These are phyloP conservation scores for Plectosphaerella plurivora DNA, from an alignment of 2,329 filamentous ascomycete genomes.

Conservation along the genomic window DNA sequence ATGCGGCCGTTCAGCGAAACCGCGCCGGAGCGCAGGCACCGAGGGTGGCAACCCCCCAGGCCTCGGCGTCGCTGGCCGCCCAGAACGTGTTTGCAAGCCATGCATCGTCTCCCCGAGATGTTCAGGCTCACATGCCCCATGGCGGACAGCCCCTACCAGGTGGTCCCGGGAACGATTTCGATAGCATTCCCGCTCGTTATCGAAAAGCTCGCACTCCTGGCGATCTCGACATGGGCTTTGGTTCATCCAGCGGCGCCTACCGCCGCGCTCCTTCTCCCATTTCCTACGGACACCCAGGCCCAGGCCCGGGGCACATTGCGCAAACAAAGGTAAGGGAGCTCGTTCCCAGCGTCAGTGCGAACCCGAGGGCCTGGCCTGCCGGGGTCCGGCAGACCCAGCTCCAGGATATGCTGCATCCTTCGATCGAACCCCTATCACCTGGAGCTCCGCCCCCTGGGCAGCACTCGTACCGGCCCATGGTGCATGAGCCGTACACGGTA, in stretches of 20 bases:
- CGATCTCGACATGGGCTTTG: too few species aligned
- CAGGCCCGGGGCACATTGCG: neutral
- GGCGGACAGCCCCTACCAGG: too few species aligned
- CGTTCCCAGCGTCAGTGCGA: neutral
- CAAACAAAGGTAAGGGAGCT: neutral
- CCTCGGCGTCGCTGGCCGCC: slow-evolving; percentile 12
- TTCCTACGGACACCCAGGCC: neutral
- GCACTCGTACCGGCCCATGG: slow-evolving; percentile 15
- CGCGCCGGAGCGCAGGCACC: slow-evolving; percentile 13
- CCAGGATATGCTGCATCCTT: slow-evolving; percentile 40
- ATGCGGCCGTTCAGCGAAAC: slow-evolving; percentile 30
- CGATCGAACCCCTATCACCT: slow-evolving; percentile 40
- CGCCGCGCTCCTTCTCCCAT: slow-evolving; percentile 11
- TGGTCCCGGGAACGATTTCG: too few species aligned
- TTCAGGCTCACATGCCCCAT: neutral
- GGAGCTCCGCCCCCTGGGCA: slow-evolving; percentile 26
- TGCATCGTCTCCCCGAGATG: neutral
- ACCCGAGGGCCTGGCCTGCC: neutral
- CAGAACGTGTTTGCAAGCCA: neutral
- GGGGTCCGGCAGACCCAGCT: slow-evolving; percentile 5
- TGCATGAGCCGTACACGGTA: slow-evolving; percentile 10
- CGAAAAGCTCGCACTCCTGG: too few species aligned
- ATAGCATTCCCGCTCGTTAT: too few species aligned
- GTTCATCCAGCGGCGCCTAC: slow-evolving; percentile 8
- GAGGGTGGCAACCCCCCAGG: slow-evolving; percentile 12